Evolutionary conservation across 1,284 basidiomycete species (phyloP), one percentile per base, ranked within the genome.

Genomic region (Anthracocystis panici-leucophaei): DNA sequence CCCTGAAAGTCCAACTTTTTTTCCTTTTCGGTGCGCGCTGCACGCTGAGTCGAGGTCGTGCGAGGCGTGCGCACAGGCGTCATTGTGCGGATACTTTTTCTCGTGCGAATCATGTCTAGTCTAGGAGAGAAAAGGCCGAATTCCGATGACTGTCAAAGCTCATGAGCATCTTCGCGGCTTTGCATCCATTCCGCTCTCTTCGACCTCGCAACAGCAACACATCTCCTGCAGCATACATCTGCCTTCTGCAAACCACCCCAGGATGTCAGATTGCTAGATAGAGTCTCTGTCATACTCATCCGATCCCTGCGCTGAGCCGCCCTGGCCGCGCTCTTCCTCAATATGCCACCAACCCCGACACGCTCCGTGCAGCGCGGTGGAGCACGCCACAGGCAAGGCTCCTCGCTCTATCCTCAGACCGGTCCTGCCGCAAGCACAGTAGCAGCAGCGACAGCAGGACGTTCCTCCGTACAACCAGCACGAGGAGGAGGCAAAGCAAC

Each of bases 351-450:
- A 20, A 72, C 69, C 21, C 64, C 69, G 2, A 59, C 69, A 31
- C 69, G 69, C 44, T 41, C 59, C 0, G 59, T 57, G 6, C 57
- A 61, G 56, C 65, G 71, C 23, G 72, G 72, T 20, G 52, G 66
- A 44, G 68, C 54, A 10, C 65, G 72, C 5, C 72, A 70, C 35
- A 54, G 72, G 45, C 65, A 75, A 21, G 56, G 66, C 29, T 75
- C 72, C 2, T 75, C 72, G 12, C 59, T 75, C 20, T 63, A 66
- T 25, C 63, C 72, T 0, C 70, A 67, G 23, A 8, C 59, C 10
- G 61, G 57, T 5, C 53, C 58, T 5, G 42, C 55, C 11, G 25
- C 42, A 10, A 57, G 45, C 9, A 23, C 51, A 1, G 42, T 59
- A 3, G 53, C 53, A 31, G 42, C 53, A 20, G 58, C 58, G 16